phyloP scores from a whole-genome alignment of 2,329 filamentous ascomycete genomes.

The Botrytis sinoallii region DNA sequence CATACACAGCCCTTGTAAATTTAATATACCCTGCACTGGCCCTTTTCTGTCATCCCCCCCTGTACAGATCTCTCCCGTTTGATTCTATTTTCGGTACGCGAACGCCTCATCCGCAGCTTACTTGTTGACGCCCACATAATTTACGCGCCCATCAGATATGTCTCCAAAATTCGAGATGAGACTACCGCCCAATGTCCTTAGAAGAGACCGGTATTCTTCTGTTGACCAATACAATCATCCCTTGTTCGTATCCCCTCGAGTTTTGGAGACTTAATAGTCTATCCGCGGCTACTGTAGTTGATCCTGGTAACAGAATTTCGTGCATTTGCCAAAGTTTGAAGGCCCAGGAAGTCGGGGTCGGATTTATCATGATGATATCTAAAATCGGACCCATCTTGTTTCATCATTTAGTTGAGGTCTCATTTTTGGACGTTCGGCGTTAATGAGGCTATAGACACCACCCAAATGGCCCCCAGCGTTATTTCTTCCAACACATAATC shows the following conservation, averaged over 20 bases:
- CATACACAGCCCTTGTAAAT: not conserved
- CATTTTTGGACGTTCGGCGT: constrained; percentile 19
- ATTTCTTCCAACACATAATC: constrained; percentile 17
- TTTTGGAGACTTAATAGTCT: constrained; percentile 13
- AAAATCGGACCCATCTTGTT: constrained; percentile 19
- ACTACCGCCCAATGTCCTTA: constrained; percentile 21
- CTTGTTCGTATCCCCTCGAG: constrained; percentile 7
- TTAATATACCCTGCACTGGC: not conserved
- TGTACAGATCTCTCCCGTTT: constrained; percentile 13
- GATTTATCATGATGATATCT: constrained; percentile 12
- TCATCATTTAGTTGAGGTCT: constrained; percentile 19
- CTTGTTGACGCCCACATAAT: constrained; percentile 17
- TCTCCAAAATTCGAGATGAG: constrained; percentile 19
- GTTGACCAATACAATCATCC: constrained; percentile 13
- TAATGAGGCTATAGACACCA: constrained; percentile 19
- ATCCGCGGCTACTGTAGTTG: constrained; percentile 15
- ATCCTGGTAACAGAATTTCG: constrained; percentile 8
- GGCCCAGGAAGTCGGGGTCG: constrained; percentile 11
- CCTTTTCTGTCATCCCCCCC: not conserved
- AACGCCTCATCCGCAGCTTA: constrained; percentile 21
- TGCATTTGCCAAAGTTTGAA: constrained; percentile 14
- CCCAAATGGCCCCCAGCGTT: constrained; percentile 13
- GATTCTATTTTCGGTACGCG: constrained; percentile 20
- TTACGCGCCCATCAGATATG: constrained; percentile 19
- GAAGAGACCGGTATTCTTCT: not conserved